Evolutionary conservation across 2,329 filamentous ascomycete species (phyloP), one percentile per base, ranked within the genome.

Genomic region (Fusarium sp.): DNA sequence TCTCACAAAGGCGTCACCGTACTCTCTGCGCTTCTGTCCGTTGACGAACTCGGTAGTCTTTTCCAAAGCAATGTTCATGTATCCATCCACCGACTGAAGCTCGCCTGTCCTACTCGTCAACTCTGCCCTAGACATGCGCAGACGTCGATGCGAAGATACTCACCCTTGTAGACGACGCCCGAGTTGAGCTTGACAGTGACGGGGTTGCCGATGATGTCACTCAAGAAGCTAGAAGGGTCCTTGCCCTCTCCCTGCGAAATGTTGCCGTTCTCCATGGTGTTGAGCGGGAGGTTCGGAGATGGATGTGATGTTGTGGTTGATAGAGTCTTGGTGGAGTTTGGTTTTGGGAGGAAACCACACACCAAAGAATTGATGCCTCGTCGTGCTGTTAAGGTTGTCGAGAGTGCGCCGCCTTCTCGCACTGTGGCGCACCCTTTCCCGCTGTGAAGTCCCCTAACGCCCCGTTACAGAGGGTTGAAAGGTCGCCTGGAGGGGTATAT

Each of bases 51-150:
- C 97, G 75, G 94, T 92, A 22, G 95, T 97, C 85, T 98, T 97
- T 84, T 99, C 97, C 33, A 99, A 90, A 14, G 97, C 96, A 82
- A 99, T 98, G 86, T 99, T 99, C 97, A 99, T 99, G 86, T 98
- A 99, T 62, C 97, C 97, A 83, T 99, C 97, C 59, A 99, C 96
- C 1, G 95, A 98, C 83, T 98, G 95, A 41, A 98, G 89, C 82
- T 98, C 95, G 77, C 97, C 96, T 98, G 73, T 13, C 29, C 16
- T 14, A 6, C 2, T 33, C 22, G 45, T 78, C 13, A 79, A 72
- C 31, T 6, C 39, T 11, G 9, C 18, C 24, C n/a, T 20, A 13
- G n/a, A 10, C n/a, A 52, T 48, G 65, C 37, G 45, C 18, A 50
- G 62, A 37, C 20, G 11, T 65, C 16, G 48, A 67, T 58, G 52